These are phyloP conservation scores for Penicillium sp. DNA, from an alignment of 2,329 filamentous ascomycete genomes.

Conservation along the genomic window DNA sequence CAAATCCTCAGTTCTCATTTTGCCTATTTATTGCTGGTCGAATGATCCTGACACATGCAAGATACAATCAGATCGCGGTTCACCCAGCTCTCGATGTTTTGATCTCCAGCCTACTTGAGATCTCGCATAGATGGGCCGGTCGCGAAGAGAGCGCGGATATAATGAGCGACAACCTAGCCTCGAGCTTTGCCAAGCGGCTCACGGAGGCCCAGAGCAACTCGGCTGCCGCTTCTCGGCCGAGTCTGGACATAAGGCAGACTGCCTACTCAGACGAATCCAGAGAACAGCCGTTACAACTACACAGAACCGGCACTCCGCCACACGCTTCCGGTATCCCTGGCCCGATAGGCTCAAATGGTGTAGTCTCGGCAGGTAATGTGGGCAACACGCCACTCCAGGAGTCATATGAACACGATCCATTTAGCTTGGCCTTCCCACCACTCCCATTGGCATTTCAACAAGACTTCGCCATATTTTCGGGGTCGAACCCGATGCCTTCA, in stretches of 20 bases:
- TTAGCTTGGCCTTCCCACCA: conserved; percentile 20
- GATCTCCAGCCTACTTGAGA: conserved; percentile 35
- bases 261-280: conserved; percentile 19
- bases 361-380: not conserved
- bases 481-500: not conserved
- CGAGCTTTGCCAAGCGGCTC: conserved; percentile 21
- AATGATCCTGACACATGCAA: conserved; percentile 17
- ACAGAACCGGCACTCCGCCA: not conserved
- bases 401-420: not conserved
- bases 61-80: conserved; percentile 33
- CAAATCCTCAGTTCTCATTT: conserved; percentile 46
- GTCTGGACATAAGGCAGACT: conserved; percentile 22
- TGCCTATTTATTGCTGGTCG: conserved; percentile 46
- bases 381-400: not conserved
- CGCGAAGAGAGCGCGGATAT: conserved; percentile 7
- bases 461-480: conserved; percentile 1
- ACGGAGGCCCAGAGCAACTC: conserved; percentile 13
- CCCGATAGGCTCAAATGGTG: not conserved
- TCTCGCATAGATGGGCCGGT: conserved; percentile 43
- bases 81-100: conserved; percentile 35
- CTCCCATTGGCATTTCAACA: conserved; percentile 18
- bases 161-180: conserved; percentile 17
- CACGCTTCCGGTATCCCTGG: not conserved
- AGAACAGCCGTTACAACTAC: not conserved
- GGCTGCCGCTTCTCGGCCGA: not conserved